phyloP scores from a whole-genome alignment of 768 basidiomycete species.

The Leccinum rimulosum region DNA sequence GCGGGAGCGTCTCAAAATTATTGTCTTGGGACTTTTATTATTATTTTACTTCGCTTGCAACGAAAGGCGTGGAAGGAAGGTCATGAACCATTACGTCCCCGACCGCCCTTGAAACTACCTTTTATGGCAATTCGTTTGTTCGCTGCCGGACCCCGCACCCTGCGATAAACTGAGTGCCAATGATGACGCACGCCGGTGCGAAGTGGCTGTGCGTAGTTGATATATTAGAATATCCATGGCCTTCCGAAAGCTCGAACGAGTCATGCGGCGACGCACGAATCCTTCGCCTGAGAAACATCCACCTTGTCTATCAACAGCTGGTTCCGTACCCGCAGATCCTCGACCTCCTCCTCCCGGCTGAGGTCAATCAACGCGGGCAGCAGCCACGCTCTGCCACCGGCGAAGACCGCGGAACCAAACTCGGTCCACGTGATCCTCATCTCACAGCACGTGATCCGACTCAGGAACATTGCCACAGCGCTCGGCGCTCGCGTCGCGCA shows the following conservation, averaged over 20 bases:
- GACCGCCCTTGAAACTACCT: constrained; percentile 37
- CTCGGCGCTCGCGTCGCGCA: constrained; percentile 34
- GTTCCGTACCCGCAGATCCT: constrained; percentile 48
- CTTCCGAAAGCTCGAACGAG: not conserved
- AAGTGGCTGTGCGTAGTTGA: too few relatives aligned
- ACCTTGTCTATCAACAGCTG: constrained; percentile 40
- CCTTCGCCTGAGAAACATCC: constrained; percentile 14
- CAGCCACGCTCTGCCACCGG: constrained; percentile 44
- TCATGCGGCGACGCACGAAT: constrained; percentile 32
- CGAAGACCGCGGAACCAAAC: constrained; percentile 11
- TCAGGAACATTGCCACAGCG: constrained; percentile 51
- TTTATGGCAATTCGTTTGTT: constrained; percentile 38
- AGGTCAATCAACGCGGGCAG: constrained; percentile 45
- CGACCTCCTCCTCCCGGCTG: constrained; percentile 47
- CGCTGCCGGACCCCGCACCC: too few relatives aligned
- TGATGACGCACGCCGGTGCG: too few relatives aligned
- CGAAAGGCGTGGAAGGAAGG: constrained; percentile 10
- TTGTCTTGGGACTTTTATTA: constrained; percentile 13
- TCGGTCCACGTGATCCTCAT: constrained; percentile 49
- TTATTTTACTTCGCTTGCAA: constrained; percentile 27
- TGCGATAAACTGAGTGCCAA: too few relatives aligned
- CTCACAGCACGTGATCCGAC: constrained; percentile 42
- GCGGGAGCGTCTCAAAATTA: constrained; percentile 13
- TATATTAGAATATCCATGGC: too few relatives aligned
- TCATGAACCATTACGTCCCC: constrained; percentile 31